Evolutionary conservation across 345 rosid species (phyloP).

Genomic region (Arabis alpina): DNA sequence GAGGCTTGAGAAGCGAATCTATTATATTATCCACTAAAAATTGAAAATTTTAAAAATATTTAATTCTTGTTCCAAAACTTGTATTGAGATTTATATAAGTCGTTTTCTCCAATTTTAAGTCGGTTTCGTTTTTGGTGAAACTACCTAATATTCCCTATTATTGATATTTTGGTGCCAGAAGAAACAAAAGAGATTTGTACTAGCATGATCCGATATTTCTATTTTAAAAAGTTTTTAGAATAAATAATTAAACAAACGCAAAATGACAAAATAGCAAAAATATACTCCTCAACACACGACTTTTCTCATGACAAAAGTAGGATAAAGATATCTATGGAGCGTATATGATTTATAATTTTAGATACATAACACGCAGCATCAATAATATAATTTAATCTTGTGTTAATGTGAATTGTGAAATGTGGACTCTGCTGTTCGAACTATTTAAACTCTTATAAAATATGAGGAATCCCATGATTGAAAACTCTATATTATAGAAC

Average conservation of each 20-base stretch:
- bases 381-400: neutral
- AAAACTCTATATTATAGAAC: neutral
- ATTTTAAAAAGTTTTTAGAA: neutral
- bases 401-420: slow-evolving; percentile 22
- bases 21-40: slow-evolving; percentile 2
- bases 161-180: slow-evolving; percentile 1
- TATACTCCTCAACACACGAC: neutral
- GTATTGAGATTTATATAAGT: neutral
- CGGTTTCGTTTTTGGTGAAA: neutral
- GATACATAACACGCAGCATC: neutral
- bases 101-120: neutral
- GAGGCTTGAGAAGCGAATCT: neutral
- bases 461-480: neutral
- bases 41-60: neutral
- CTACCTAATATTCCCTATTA: slow-evolving; percentile 22
- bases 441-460: neutral
- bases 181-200: slow-evolving; percentile 15
- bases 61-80: neutral
- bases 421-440: neutral
- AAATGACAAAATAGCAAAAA: neutral
- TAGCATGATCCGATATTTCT: slow-evolving; percentile 9
- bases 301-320: too few relatives aligned
- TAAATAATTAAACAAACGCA: neutral
- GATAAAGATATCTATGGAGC: too few relatives aligned
- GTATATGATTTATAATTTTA: too few relatives aligned